Base-by-base conservation (phyloP, 1,284 basidiomycete species). In the Heterobasidion irregulare region DNA sequence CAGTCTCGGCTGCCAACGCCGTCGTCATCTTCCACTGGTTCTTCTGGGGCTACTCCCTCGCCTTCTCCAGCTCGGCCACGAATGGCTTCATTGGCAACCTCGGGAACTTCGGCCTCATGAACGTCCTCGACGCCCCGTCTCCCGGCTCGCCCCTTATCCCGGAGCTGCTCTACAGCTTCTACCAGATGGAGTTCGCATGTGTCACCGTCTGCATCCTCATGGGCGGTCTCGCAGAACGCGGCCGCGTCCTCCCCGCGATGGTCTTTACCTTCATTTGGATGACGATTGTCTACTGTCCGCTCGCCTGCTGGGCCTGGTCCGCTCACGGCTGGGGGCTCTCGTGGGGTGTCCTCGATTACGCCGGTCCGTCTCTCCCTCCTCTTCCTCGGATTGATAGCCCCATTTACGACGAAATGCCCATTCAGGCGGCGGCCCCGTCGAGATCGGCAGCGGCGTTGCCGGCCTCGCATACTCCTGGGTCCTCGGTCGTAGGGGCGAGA, bases 381-480 rank as follows among this genome's bases (percentile, higher is more conserved):
- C 2, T 41, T 8, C 36, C 49, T 59, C 34, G n/a, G 16, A 13
- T 48, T 19, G 26, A 47, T 36, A 35, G 35, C 9, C 34, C 19
- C 13, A 32, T 48, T 16, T 16, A 19, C 41, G 15, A 38, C 16
- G 50, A 18, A 56, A 57, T 44, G 45, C 16, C 15, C 9, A 34
- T 7, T 4, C 74, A 77, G 92, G 94, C 51, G 94, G 94, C 47
- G 92, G 92, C 8, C 94, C 94, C 35, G 92, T 97, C 63, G 93
- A 98, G 70, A 93, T 97, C 61, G 89, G 89, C 51, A 94, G 90
- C 56, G 94, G 94, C 49, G 83, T 92, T 48, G 86, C 84, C 34
- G 92, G 92, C 46, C 77, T 96, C 49, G 92, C 92, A 1, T 94
- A 89, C 70, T 88, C 93, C n/a, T 92, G 84, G 88, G 82, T 86